phyloP scores from a whole-genome alignment of 106 monocot genomes.

The Platanthera guangdongensis region DNA sequence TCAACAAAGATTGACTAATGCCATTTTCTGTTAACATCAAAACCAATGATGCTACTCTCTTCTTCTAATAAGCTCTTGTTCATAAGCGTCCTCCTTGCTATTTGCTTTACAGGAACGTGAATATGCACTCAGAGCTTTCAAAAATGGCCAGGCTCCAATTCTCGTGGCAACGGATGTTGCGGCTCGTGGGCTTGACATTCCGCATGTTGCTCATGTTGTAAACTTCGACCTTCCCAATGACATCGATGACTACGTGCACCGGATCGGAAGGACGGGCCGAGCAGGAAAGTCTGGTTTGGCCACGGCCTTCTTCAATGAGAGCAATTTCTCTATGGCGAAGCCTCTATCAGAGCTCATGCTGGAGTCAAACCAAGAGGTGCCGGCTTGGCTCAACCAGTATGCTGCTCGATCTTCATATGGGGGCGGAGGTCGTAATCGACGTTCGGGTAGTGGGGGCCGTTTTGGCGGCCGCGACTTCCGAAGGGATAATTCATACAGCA shows the following conservation, averaged over 20 bases:
- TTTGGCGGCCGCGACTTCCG: constrained; percentile 51
- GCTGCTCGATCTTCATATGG: constrained; percentile 24
- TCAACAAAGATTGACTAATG: too few species aligned
- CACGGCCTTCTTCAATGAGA: constrained; percentile 66
- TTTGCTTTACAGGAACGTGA: constrained; percentile 41
- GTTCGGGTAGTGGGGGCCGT: constrained; percentile 31
- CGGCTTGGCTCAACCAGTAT: constrained; percentile 45
- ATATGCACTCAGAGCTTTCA: constrained; percentile 59
- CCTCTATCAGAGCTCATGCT: constrained; percentile 52
- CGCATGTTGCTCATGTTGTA: constrained; percentile 63
- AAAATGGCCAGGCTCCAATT: constrained; percentile 50
- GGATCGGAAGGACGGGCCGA: constrained; percentile 64
- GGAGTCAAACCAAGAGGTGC: constrained; percentile 65
- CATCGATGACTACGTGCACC: constrained; percentile 66
- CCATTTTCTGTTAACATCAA: too few species aligned
- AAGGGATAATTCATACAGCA: constrained; percentile 18
- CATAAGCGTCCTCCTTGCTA: too few species aligned
- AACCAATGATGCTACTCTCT: too few species aligned
- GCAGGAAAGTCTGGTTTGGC: constrained; percentile 59
- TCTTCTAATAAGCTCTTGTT: too few species aligned
- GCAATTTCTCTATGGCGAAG: constrained; percentile 36
- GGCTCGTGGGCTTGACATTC: constrained; percentile 69
- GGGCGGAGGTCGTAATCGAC: constrained; percentile 33
- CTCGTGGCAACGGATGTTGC: constrained; percentile 64
- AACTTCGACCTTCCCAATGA: constrained; percentile 73